phyloP scores from a whole-genome alignment of 495 filamentous ascomycete species.

The Aspergillus heteromorphus region DNA sequence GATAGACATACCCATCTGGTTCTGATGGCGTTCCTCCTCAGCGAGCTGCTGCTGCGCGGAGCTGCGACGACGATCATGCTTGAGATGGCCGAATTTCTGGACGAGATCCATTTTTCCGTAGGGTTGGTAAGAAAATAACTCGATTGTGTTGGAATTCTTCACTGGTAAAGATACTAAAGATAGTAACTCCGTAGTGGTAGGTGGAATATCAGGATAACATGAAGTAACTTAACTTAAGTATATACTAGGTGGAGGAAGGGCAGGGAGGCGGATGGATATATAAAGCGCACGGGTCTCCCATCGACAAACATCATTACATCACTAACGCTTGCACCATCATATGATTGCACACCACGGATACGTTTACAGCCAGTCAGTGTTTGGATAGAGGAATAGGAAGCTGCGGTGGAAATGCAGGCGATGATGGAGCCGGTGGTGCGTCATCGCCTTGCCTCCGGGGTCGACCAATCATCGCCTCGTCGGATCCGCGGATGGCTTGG shows the following conservation, averaged over 20 bases:
- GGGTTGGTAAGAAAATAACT: too few species aligned
- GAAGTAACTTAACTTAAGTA: too few species aligned
- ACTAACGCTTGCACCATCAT: background rate
- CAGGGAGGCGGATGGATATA: too few species aligned
- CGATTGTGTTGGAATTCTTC: too few species aligned
- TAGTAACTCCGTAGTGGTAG: background rate
- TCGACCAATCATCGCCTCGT: background rate
- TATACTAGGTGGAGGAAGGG: too few species aligned
- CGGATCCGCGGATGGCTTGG: background rate
- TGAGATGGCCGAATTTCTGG: constrained; percentile 10
- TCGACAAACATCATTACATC: background rate
- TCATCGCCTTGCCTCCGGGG: background rate
- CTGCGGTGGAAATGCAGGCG: background rate
- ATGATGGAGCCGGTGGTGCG: background rate
- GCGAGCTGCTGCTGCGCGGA: constrained; percentile 1
- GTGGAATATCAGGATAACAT: background rate
- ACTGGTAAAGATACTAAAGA: background rate
- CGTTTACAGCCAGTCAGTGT: too few species aligned
- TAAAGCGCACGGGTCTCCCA: background rate
- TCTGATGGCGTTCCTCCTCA: background rate
- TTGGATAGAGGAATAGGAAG: background rate
- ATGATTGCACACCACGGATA: background rate
- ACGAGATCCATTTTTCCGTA: constrained; percentile 13
- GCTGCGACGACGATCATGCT: background rate
- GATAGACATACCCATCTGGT: background rate